phyloP scores from a whole-genome alignment of 2,329 filamentous ascomycete species.

The Fusarium pseudoanthophilum region DNA sequence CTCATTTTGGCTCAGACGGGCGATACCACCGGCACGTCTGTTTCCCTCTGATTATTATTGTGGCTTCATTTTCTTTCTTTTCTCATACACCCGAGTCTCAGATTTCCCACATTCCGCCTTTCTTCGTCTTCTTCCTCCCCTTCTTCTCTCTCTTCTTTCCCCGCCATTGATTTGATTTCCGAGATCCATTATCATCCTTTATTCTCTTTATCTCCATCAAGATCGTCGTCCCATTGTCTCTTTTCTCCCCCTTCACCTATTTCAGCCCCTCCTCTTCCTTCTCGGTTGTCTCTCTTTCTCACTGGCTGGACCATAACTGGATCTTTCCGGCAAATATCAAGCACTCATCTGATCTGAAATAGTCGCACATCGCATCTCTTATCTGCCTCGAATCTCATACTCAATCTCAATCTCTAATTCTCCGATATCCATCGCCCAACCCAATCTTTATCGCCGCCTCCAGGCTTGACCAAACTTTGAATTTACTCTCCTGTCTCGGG shows the following conservation, averaged over 20 bases:
- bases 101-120: neutral
- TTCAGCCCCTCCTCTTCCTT: conserved; percentile 22
- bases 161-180: neutral
- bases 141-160: neutral
- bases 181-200: neutral
- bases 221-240: neutral
- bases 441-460: neutral
- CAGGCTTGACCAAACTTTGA: neutral
- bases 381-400: conserved; percentile 17
- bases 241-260: conserved; percentile 6
- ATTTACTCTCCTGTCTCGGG: neutral
- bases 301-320: conserved; percentile 31
- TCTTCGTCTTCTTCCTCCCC: neutral
- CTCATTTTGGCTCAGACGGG: conserved; percentile 18
- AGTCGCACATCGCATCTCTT: conserved; percentile 12
- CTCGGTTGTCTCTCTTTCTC: conserved; percentile 25
- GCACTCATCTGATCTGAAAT: conserved; percentile 36
- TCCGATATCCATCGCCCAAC: conserved; percentile 5
- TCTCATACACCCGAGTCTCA: conserved; percentile 17
- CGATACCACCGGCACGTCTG: neutral
- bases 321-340: conserved; percentile 35
- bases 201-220: conserved; percentile 5
- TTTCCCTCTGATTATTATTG: neutral
- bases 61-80: conserved; percentile 16
- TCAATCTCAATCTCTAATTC: conserved; percentile 2